Conservation (phyloP, 177 flowering plant species). For the Telopea speciosissima region DNA sequence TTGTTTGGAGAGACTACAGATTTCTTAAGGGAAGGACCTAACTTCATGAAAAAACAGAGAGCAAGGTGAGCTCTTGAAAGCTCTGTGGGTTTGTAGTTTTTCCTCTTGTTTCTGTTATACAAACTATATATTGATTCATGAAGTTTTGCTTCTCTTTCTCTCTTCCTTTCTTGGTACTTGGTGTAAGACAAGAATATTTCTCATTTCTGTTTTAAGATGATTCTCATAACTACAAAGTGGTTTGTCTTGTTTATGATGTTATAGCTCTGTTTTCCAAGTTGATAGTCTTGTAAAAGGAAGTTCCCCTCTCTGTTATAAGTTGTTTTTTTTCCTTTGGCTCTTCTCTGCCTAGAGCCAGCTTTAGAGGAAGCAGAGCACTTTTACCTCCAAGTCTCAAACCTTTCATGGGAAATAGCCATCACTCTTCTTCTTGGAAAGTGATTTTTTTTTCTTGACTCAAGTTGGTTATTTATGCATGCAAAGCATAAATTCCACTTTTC, state of each 20-base stretch:
- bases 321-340: neutral
- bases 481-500: no score
- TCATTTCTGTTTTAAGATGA: neutral
- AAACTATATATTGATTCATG: neutral
- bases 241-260: conserved; percentile 1
- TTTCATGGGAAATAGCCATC: neutral
- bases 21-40: conserved; percentile 65
- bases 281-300: conserved; percentile 1
- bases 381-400: no score
- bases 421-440: neutral
- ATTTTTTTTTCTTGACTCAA: no score
- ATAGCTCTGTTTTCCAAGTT: conserved; percentile 10
- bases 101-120: neutral
- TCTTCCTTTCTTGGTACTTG: neutral
- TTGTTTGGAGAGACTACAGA: conserved; percentile 69
- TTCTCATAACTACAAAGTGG: no score
- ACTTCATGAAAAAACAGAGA: conserved; percentile 64
- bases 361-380: no score
- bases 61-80: conserved; percentile 38
- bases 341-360: neutral
- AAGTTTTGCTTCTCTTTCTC: neutral
- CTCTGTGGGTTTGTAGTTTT: neutral
- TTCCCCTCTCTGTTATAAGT: neutral
- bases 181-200: neutral
- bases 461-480: no score